Evolutionary conservation across 163 green algal genomes (phyloP).

Genomic region (Chlamydomonas reinhardtii): DNA sequence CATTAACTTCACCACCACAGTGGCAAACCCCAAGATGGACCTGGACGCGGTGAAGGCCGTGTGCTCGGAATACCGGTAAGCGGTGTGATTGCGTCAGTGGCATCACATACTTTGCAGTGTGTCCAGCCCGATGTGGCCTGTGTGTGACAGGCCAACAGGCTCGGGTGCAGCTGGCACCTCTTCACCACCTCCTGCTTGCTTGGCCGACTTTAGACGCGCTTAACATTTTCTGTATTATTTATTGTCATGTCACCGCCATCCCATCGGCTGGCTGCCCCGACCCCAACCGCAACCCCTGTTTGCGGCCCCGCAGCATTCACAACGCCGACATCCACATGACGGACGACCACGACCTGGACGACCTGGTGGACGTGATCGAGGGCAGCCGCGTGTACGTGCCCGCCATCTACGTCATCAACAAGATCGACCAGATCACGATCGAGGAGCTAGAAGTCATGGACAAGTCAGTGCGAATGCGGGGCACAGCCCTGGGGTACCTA

Average conservation of each 20-base stretch:
- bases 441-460: constrained; percentile 95
- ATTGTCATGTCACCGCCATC: no score
- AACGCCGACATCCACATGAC: constrained; percentile 95
- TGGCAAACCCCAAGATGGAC: constrained; percentile 85
- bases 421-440: constrained; percentile 97
- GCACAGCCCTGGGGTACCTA: no score
- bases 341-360: constrained; percentile 89
- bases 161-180: no score
- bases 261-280: no score
- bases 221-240: no score
- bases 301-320: constrained; percentile 72
- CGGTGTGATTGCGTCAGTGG: not conserved
- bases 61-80: constrained; percentile 81
- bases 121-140: not conserved
- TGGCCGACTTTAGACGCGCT: no score
- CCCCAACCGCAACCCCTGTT: no score
- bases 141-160: no score
- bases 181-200: no score
- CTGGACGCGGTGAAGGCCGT: constrained; percentile 94
- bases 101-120: no score
- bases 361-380: constrained; percentile 97
- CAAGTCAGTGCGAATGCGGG: constrained; percentile 22
- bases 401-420: constrained; percentile 98
- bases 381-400: constrained; percentile 94
- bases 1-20: constrained; percentile 76